Percentiles rank a stretch among this genome's conserved stretches.
Conservation (phyloP, 2,329 filamentous ascomycete genomes). For the Meredithiella fracta region DNA sequence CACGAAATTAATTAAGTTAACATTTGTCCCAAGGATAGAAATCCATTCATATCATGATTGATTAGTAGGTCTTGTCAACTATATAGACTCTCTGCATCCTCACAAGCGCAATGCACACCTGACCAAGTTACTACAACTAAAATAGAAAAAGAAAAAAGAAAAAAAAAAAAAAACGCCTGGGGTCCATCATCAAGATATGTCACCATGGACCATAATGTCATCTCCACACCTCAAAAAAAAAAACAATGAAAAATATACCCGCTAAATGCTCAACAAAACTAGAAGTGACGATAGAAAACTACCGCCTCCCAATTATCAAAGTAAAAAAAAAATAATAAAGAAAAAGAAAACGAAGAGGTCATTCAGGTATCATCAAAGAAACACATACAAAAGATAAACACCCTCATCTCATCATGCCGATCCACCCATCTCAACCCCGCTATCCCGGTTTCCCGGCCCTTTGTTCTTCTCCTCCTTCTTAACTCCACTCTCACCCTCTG, state of each 20-base stretch:
- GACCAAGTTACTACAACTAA: background rate
- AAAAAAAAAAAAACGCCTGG: background rate
- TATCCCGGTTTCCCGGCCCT: conserved; percentile 2
- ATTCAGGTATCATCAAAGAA: conserved; percentile 7
- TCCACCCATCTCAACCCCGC: conserved; percentile 5
- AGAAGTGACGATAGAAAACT: background rate
- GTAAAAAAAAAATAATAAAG: conserved; percentile 1
- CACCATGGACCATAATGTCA: background rate
- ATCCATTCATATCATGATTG: background rate
- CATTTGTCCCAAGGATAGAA: background rate
- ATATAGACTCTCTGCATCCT: background rate
- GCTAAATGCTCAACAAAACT: background rate
- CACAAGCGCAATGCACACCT: background rate
- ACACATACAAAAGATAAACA: conserved; percentile 3
- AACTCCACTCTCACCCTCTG: background rate
- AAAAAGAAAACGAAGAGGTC: conserved; percentile 1
- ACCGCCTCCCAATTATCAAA: background rate
- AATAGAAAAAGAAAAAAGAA: background rate
- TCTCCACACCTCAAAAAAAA: background rate
- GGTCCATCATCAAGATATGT: background rate
- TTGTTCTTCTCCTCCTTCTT: background rate
- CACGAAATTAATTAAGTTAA: background rate
- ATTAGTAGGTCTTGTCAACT: background rate
- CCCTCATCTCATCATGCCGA: background rate
- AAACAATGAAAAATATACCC: background rate